phyloP scores from a whole-genome alignment of 1,139 yeast species.

The Yamadazyma songkhlaensis region DNA sequence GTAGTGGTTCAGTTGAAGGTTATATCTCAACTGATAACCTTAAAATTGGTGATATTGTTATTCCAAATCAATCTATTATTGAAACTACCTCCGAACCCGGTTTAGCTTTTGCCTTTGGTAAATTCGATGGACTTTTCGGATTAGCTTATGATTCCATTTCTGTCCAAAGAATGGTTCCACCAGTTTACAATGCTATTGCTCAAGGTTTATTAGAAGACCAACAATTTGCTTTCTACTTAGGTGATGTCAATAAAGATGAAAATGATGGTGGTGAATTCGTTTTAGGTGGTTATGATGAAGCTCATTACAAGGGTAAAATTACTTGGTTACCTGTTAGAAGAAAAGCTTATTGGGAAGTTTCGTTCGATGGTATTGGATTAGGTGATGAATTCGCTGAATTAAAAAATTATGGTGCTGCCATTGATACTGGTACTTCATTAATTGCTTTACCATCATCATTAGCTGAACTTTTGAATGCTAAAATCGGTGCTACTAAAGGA shows the following conservation, averaged over 20 bases:
- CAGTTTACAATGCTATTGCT: slow-evolving; percentile 83
- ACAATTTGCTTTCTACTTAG: slow-evolving; percentile 86
- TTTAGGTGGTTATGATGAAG: slow-evolving; percentile 86
- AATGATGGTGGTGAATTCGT: slow-evolving; percentile 86
- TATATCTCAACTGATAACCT: slow-evolving; percentile 83
- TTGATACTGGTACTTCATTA: slow-evolving; percentile 97
- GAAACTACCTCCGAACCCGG: slow-evolving; percentile 98
- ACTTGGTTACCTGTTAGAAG: slow-evolving; percentile 97
- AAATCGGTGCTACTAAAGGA: slow-evolving; percentile 94
- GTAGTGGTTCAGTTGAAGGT: slow-evolving; percentile 91
- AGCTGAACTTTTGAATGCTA: slow-evolving; percentile 91
- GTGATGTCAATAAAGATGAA: slow-evolving; percentile 65
- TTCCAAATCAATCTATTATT: slow-evolving; percentile 88
- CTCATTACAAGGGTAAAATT: slow-evolving; percentile 73
- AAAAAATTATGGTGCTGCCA: slow-evolving; percentile 88
- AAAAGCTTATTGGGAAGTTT: slow-evolving; percentile 99
- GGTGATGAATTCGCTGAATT: slow-evolving; percentile 90
- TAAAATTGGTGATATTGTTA: slow-evolving; percentile 76
- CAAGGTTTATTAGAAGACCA: slow-evolving; percentile 79
- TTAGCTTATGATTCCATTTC: slow-evolving; percentile 90
- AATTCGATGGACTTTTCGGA: slow-evolving; percentile 95
- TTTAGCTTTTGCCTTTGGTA: slow-evolving; percentile 95
- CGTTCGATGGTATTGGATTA: slow-evolving; percentile 82
- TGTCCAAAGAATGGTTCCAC: slow-evolving; percentile 86
- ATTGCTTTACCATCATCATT: slow-evolving; percentile 91